Conservation (phyloP, 2,329 filamentous ascomycete genomes). For the Aspergillus sp. region DNA sequence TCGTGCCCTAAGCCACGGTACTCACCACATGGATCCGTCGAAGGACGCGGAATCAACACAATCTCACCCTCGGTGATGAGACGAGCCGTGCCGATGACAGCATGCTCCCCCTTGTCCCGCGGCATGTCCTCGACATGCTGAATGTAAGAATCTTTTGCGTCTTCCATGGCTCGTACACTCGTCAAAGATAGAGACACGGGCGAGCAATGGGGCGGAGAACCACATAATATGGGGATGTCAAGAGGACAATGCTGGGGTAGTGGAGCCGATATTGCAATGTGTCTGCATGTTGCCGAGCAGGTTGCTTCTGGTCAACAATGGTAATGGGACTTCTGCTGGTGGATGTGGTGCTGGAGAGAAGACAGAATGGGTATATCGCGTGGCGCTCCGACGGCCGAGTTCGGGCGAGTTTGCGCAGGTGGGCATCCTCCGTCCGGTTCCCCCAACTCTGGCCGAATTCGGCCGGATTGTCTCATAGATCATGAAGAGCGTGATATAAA, state of each 20-base stretch:
- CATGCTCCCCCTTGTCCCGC: not conserved
- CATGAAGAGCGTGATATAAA: not conserved
- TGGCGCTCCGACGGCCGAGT: not conserved
- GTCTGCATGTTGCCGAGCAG: too few relatives aligned
- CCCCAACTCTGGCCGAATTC: too few relatives aligned
- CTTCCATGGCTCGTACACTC: not conserved
- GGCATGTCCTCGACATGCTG: not conserved
- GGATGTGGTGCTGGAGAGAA: not conserved
- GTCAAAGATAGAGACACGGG: not conserved
- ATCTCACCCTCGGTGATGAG: slow-evolving; percentile 4
- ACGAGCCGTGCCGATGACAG: not conserved
- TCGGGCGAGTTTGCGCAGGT: not conserved
- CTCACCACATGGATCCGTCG: slow-evolving; percentile 4
- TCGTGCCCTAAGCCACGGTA: not conserved
- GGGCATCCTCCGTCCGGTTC: too few relatives aligned
- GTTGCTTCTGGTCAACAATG: too few relatives aligned
- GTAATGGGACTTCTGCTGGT: not conserved
- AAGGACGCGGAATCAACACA: slow-evolving; percentile 1
- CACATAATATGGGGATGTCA: too few relatives aligned
- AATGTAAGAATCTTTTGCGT: not conserved
- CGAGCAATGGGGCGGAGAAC: too few relatives aligned
- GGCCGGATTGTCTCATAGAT: too few relatives aligned
- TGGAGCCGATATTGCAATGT: not conserved
- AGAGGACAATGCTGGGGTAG: not conserved
- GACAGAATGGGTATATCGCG: not conserved